Conservation (phyloP, 306 rosid species). For the Corylus avellana region DNA sequence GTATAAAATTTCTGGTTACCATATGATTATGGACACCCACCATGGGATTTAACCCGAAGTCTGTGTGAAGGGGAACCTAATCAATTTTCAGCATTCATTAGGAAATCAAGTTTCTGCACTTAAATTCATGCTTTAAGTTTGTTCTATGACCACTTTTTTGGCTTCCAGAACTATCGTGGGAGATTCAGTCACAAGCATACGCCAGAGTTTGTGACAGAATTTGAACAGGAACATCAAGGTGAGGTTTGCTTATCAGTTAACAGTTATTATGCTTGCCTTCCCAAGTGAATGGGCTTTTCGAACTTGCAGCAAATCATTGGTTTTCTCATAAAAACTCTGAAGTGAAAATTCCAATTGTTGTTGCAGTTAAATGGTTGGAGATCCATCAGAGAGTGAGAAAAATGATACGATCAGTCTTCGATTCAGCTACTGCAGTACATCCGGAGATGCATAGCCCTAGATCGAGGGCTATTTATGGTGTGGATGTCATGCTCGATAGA, state of each 20-base stretch:
- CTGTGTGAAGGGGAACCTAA: neutral
- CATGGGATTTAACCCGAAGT: neutral
- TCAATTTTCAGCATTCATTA: neutral
- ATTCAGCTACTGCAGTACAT: slow-evolving; percentile 76
- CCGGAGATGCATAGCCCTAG: slow-evolving; percentile 83
- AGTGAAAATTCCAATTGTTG: slow-evolving; percentile 1
- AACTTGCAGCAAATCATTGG: slow-evolving; percentile 2
- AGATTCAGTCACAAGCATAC: slow-evolving; percentile 64
- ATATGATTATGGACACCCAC: neutral
- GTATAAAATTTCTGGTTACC: slow-evolving; percentile 10
- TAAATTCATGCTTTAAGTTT: slow-evolving; percentile 21
- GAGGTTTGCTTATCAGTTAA: slow-evolving; percentile 1
- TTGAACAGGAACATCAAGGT: slow-evolving; percentile 94
- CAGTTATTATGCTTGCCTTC: slow-evolving; percentile 12
- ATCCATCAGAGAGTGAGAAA: slow-evolving; percentile 65
- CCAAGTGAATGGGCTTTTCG: neutral
- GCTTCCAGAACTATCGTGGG: slow-evolving; percentile 82
- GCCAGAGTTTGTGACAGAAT: slow-evolving; percentile 75
- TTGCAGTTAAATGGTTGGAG: slow-evolving; percentile 82
- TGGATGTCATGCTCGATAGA: slow-evolving; percentile 91
- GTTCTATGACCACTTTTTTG: slow-evolving; percentile 21
- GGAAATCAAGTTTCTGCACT: neutral
- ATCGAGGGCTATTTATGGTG: slow-evolving; percentile 89
- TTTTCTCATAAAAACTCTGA: slow-evolving; percentile 9
- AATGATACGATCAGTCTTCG: slow-evolving; percentile 81